phyloP scores from a whole-genome alignment of 2,329 filamentous ascomycete species.

The Trichoderma sp. region DNA sequence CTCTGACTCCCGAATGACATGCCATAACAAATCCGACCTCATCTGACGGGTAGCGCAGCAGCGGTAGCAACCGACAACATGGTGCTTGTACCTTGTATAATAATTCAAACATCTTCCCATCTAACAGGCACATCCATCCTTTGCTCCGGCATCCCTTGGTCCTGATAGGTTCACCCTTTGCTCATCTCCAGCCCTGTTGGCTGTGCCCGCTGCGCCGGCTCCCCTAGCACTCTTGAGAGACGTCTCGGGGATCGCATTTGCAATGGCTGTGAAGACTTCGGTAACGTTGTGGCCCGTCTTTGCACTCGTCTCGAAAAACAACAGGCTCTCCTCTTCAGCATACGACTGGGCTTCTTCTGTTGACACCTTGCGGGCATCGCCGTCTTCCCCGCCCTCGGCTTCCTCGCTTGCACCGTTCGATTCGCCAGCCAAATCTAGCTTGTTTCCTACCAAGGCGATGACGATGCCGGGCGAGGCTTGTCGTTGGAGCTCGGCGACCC shows the following conservation, averaged over 20 bases:
- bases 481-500: conserved; percentile 95
- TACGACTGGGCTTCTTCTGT: conserved; percentile 91
- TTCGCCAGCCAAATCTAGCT: conserved; percentile 80
- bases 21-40: conserved; percentile 23
- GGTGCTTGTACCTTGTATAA: conserved; percentile 1
- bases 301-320: conserved; percentile 98
- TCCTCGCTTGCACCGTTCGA: conserved; percentile 47
- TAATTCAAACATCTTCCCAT: background rate
- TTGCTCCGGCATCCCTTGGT: conserved; percentile 69
- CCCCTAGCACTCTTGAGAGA: conserved; percentile 86
- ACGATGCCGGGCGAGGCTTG: conserved; percentile 96
- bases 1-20: conserved; percentile 25
- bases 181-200: conserved; percentile 62
- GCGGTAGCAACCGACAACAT: conserved; percentile 2
- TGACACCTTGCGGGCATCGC: conserved; percentile 81
- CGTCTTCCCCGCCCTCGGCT: conserved; percentile 60
- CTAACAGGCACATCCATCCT: conserved; percentile 89
- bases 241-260: conserved; percentile 95
- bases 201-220: conserved; percentile 60
- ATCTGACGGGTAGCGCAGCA: conserved; percentile 18
- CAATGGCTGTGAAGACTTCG: conserved; percentile 96
- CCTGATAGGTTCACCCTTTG: conserved; percentile 80
- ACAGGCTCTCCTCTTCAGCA: conserved; percentile 86
- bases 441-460: conserved; percentile 95
- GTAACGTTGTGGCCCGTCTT: conserved; percentile 94